phyloP scores from a whole-genome alignment of 2,329 filamentous ascomycete species.

The Aspergillus sp. region DNA sequence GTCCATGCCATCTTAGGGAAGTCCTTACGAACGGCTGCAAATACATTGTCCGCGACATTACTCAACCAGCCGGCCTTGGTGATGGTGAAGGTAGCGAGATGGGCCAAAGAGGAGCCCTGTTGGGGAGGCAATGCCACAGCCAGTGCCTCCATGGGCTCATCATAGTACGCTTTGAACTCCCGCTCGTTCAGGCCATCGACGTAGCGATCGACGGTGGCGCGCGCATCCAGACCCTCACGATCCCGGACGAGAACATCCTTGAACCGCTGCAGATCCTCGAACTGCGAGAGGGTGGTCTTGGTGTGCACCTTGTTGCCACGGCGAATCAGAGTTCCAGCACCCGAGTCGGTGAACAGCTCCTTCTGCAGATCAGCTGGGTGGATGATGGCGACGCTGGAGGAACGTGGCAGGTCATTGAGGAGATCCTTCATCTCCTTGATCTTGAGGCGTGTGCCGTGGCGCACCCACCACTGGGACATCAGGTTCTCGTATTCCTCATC shows the following conservation, averaged over 20 bases:
- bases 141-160: constrained; percentile 87
- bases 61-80: constrained; percentile 92
- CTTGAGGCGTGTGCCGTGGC: constrained; percentile 90
- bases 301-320: constrained; percentile 83
- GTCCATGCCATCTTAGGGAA: constrained; percentile 89
- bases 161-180: constrained; percentile 87
- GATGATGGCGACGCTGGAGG: constrained; percentile 94
- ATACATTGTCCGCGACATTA: constrained; percentile 92
- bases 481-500: constrained; percentile 92
- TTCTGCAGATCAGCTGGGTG: constrained; percentile 93
- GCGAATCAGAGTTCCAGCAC: constrained; percentile 86
- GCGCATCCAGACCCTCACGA: constrained; percentile 71
- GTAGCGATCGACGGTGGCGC: constrained; percentile 79
- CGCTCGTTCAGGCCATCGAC: constrained; percentile 68
- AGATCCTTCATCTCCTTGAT: constrained; percentile 97
- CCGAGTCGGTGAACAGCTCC: constrained; percentile 93
- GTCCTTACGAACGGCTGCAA: constrained; percentile 88
- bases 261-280: constrained; percentile 67
- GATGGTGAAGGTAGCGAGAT: constrained; percentile 83
- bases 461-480: constrained; percentile 91
- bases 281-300: constrained; percentile 63
- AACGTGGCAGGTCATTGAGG: constrained; percentile 77
- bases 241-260: constrained; percentile 79
- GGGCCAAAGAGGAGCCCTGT: constrained; percentile 62
- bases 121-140: constrained; percentile 76